Evolutionary conservation across 345 rosid genomes (phyloP).

Genomic region (Erysimum cheiranthoides): DNA sequence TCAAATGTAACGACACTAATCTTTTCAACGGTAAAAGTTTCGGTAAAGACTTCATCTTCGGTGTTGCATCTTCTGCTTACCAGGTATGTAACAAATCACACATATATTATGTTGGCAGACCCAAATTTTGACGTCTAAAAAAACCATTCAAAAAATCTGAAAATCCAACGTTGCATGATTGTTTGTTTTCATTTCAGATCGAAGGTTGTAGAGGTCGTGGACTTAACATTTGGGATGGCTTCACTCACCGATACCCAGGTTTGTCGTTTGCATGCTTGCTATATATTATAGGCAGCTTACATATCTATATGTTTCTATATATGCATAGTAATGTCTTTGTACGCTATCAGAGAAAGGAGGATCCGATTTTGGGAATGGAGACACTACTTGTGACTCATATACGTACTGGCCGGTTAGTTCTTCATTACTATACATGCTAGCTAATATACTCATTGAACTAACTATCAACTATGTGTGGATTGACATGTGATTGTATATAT

Average conservation of each 20-base stretch:
- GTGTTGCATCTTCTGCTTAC: constrained; percentile 45
- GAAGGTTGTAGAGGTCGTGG: no score
- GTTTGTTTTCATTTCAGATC: constrained; percentile 42
- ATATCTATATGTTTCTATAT: neutral
- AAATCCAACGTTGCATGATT: neutral
- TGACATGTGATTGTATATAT: neutral
- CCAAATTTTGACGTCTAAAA: neutral
- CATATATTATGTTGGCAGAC: neutral
- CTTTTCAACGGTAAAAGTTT: constrained; percentile 24
- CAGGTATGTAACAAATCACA: constrained; percentile 32
- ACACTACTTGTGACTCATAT: constrained; percentile 32
- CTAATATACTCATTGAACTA: neutral
- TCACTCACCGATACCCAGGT: constrained; percentile 54
- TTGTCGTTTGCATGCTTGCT: neutral
- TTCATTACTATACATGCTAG: neutral
- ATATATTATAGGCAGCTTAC: neutral
- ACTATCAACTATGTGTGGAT: neutral
- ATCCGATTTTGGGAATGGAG: constrained; percentile 54
- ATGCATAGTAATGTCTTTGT: constrained; percentile 17
- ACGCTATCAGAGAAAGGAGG: constrained; percentile 48
- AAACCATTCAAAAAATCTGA: neutral
- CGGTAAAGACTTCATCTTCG: constrained; percentile 29
- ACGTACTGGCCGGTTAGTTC: constrained; percentile 21
- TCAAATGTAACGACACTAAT: constrained; percentile 22
- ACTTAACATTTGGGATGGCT: no score